Evolutionary conservation across 148 eudicot species (phyloP).

Genomic region (Camellia sinensis): DNA sequence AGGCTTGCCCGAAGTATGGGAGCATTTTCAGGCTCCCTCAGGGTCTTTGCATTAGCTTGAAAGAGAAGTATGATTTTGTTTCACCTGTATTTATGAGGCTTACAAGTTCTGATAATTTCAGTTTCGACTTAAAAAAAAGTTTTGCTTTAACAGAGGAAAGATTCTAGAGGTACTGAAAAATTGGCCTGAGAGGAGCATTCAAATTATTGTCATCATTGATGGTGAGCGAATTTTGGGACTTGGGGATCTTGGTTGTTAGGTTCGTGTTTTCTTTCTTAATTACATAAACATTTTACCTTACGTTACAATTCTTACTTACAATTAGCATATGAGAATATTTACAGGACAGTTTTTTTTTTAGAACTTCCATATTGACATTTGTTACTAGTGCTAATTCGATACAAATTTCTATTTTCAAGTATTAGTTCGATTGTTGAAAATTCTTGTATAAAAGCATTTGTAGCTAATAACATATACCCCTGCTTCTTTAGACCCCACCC

Average conservation of each 20-base stretch:
- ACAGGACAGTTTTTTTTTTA: not conserved
- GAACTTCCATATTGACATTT: not conserved
- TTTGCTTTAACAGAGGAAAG: slow-evolving; percentile 11
- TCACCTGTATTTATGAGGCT: not conserved
- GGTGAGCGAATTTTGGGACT: slow-evolving; percentile 28
- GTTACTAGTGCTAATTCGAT: not conserved
- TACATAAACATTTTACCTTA: not conserved
- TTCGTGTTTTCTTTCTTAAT: not conserved
- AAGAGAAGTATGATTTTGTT: slow-evolving; percentile 66
- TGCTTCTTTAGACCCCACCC: too few species aligned
- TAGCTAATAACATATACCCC: slow-evolving; percentile 2
- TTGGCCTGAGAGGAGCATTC: slow-evolving; percentile 28
- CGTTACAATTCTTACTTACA: not conserved
- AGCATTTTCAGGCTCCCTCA: slow-evolving; percentile 83
- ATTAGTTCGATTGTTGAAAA: not conserved
- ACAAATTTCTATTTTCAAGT: not conserved
- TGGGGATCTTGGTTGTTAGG: slow-evolving; percentile 31
- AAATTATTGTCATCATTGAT: slow-evolving; percentile 25
- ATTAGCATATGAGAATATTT: not conserved
- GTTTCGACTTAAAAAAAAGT: not conserved
- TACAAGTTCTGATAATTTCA: not conserved
- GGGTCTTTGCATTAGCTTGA: too few species aligned
- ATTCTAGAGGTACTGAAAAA: slow-evolving; percentile 24
- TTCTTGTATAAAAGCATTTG: not conserved
- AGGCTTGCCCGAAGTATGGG: slow-evolving; percentile 95